Evolutionary conservation across 2,329 filamentous ascomycete species (phyloP).

Genomic region (Gremmenia infestans): DNA sequence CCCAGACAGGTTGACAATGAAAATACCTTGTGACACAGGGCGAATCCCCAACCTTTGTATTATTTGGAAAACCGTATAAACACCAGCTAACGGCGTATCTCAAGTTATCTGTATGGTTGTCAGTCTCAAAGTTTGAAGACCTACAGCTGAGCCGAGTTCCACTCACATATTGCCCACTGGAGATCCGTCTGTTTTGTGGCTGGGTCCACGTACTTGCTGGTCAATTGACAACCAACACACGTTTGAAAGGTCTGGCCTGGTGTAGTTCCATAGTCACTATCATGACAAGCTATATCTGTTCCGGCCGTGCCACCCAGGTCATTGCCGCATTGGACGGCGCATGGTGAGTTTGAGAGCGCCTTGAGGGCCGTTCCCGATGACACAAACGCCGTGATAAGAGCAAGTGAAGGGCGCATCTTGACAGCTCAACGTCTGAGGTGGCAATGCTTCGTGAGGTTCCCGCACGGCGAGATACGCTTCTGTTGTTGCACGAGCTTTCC

Average conservation of each 20-base stretch:
- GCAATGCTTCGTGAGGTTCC: neutral
- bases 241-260: slow-evolving; percentile 18
- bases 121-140: neutral
- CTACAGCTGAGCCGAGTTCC: neutral
- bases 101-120: slow-evolving; percentile 45
- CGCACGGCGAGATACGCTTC: neutral
- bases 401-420: slow-evolving; percentile 25
- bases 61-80: slow-evolving; percentile 45
- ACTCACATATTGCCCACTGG: slow-evolving; percentile 51
- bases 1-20: neutral
- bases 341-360: slow-evolving; percentile 22
- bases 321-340: slow-evolving; percentile 29
- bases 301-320: slow-evolving; percentile 20
- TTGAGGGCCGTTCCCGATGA: slow-evolving; percentile 18
- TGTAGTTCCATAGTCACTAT: slow-evolving; percentile 11
- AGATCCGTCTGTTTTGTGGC: slow-evolving; percentile 45
- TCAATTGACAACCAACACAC: slow-evolving; percentile 28
- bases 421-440: neutral
- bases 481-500: neutral
- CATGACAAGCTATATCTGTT: slow-evolving; percentile 24
- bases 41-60: slow-evolving; percentile 38
- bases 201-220: slow-evolving; percentile 42
- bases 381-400: slow-evolving; percentile 18
- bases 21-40: slow-evolving; percentile 46
- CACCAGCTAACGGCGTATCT: slow-evolving; percentile 53